Evolutionary conservation across 1,284 basidiomycete genomes (phyloP), one percentile per base, ranked within the genome.

Genomic region (Sphagnurus paluster): DNA sequence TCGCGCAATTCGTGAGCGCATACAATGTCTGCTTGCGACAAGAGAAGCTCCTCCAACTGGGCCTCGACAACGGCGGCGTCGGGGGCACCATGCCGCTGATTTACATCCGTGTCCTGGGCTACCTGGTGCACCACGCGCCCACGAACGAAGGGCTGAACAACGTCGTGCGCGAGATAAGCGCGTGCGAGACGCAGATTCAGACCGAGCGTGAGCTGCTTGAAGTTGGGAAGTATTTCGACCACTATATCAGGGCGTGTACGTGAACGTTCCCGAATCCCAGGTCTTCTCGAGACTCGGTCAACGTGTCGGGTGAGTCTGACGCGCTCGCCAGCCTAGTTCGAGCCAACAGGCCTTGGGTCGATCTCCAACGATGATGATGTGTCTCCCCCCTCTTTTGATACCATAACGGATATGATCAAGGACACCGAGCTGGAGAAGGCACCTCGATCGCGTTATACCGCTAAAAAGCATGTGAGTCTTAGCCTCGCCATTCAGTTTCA

Each of bases 171-270:
- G 53, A 59, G 32, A 50, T 60, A n/a, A 17, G 17, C 33, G 56
- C 48, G 13, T 49, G 41, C 28, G 20, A n/a, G n/a, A n/a, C n/a
- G n/a, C n/a, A n/a, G n/a, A n/a, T n/a, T n/a, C n/a, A 8, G 3
- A 39, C 36, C 25, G 52, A 56, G 16, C n/a, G 7, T 1, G 52
- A 33, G 10, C 17, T 58, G 39, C 37, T 55, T 25, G 19, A 26
- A 3, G 20, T 56, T 50, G 59, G 58, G 32, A 40, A 58, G 48
- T 58, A 62, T 45, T 52, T 48, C 29, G 44, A 58, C 52, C 52
- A 60, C 42, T 60, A 52, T 50, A 53, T 63, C 29, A 41, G 53
- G 38, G 47, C 56, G 3, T 61, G 61, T 60, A 46, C 17, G 58
- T 56, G n/a, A n/a, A n/a, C n/a, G n/a, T n/a, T n/a, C n/a, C n/a